Base-by-base conservation (phyloP, 2,329 filamentous ascomycete genomes). In the Tolypocladium sp. region DNA sequence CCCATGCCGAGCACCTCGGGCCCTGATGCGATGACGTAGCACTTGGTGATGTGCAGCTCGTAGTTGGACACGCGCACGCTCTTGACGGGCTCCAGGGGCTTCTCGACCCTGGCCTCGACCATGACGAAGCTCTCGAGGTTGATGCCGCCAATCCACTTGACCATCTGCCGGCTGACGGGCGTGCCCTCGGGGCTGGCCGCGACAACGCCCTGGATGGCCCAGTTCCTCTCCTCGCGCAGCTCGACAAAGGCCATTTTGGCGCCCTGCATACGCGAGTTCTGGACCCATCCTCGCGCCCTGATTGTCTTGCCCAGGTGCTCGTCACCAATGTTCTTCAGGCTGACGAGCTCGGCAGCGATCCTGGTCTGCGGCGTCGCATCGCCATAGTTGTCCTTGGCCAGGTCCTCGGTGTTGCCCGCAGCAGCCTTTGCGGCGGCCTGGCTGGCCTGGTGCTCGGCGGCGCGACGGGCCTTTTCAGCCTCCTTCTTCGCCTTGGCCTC, bases 201-300 rank as follows among this genome's bases (percentile, higher is more conserved):
- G 20, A 91, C 79, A 42, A 97, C 88, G 57, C 88, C 91, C 78
- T 97, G 92, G 44, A 97, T 87, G 33, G 87, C 88, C 79, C 89
- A 87, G 68, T 86, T 82, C 61, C 82, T 79, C 72, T 90, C 86
- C 73, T 91, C 83, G 63, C 91, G 84, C 66, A 97, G 81, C 77
- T 94, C 91, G 67, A 97, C 76, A 77, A 97, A 97, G 49, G 86
- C 89, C 78, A 97, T 88, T 80, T 96, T 97, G 65, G 92, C 91
- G 61, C 89, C 88, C 77, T 97, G 93, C 67, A 89, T 87, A 64
- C 93, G 85, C 38, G 89, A 85, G 77, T 96, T 97, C 73, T 96
- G 90, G 44, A 97, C 82, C 79, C 90, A 91, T 37, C 85, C 91
- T 42, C 91, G 83, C 68, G 97, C 81, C 52, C 85, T 86, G 65